Base-by-base conservation (phyloP, 805 yeast species). In the Hanseniaspora lindneri region DNA sequence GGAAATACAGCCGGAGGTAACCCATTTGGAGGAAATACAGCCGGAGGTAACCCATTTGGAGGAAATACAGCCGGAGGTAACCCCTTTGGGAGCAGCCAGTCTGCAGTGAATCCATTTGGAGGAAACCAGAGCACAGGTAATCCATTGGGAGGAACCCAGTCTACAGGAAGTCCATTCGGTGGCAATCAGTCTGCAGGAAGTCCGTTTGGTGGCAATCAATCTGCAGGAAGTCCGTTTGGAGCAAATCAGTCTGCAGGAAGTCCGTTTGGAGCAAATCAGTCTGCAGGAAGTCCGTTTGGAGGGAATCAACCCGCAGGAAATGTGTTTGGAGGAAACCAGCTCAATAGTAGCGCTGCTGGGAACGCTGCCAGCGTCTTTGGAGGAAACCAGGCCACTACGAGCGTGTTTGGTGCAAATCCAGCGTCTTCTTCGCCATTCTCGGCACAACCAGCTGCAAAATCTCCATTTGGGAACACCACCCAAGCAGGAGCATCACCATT, bases 171-270 rank as follows among this genome's bases (percentile, higher is more conserved):
- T 27, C 30, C 30, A 13, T 27, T 27, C 13, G 30, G 30, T 13
- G 13, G 51, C 6, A 39, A 43, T n/a, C 39, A 47, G 11, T 30
- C 41, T 25, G 8, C 16, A 11, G 17, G 17, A 39, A 42, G 36
- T 33, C 29, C 53, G 11, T 50, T 50, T 32, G 52, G 50, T 13
- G 13, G 51, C 6, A 39, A 43, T n/a, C 39, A 47, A 11, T 30
- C n/a, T n/a, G 13, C 11, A 9, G 30, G 11, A 9, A 42, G 39
- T 33, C 29, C 53, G 11, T 50, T 50, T 32, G 52, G 50, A 9
- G 30, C 11, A 13, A 27, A 27, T 27, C n/a, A n/a, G n/a, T n/a
- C n/a, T n/a, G 13, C 11, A 9, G 30, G 11, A 9, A 42, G 39
- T 33, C 29, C 53, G 11, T 50, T 50, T 32, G 52, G 50, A 9